Conservation (phyloP, 2,329 filamentous ascomycete species). For the Epichloe glyceriae region DNA sequence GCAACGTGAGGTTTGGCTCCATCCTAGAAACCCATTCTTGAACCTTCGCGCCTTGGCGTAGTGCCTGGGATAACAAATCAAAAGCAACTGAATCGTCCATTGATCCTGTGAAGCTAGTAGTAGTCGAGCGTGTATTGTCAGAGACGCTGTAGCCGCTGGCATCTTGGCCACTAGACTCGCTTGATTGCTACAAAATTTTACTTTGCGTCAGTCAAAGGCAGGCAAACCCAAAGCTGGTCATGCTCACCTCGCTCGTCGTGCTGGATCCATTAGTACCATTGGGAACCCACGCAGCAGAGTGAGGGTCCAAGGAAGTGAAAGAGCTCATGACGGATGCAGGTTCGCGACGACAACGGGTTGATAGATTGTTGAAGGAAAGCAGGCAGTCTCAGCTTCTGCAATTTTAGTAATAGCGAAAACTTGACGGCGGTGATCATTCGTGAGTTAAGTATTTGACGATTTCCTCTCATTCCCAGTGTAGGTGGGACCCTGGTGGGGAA, state of each 20-base stretch:
- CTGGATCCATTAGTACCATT: background rate
- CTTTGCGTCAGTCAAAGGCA: background rate
- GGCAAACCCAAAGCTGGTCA: background rate
- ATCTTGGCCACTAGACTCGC: background rate
- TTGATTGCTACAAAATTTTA: background rate
- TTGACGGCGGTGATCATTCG: background rate
- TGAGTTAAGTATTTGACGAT: background rate
- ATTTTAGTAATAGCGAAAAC: background rate
- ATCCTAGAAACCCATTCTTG: slow-evolving; percentile 5
- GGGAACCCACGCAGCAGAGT: slow-evolving; percentile 3
- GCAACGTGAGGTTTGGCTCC: slow-evolving; percentile 3
- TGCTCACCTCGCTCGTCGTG: slow-evolving; percentile 4
- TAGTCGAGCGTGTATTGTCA: slow-evolving; percentile 1
- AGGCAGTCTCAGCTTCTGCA: background rate
- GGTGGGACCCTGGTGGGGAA: background rate
- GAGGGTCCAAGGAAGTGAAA: slow-evolving; percentile 1
- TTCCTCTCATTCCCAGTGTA: too few relatives aligned
- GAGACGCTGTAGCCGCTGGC: background rate
- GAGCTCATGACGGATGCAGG: background rate
- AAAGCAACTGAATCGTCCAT: slow-evolving; percentile 1
- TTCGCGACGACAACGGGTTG: background rate
- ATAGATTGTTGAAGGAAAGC: background rate
- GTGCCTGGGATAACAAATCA: slow-evolving; percentile 1
- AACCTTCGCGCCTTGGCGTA: slow-evolving; percentile 1
- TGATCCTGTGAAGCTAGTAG: slow-evolving; percentile 3